Evolutionary conservation across 345 rosid species (phyloP).

Genomic region (Dovyalis caffra): DNA sequence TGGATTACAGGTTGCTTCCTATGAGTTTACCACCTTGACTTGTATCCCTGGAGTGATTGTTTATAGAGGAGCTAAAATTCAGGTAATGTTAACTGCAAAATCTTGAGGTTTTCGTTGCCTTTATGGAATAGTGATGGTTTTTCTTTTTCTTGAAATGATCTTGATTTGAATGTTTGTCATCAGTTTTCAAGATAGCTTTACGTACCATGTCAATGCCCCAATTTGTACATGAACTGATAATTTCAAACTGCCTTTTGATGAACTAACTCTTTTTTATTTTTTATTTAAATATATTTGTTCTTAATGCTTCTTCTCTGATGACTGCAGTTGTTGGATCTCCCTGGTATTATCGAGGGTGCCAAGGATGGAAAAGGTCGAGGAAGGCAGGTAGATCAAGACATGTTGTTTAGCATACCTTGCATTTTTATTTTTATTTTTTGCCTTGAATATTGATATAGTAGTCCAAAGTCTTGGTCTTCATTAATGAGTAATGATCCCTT

Average conservation of each 20-base stretch:
- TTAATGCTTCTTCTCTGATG: not conserved
- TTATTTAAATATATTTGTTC: not conserved
- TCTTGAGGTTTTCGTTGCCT: not conserved
- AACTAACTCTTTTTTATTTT: not conserved
- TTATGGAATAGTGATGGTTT: not conserved
- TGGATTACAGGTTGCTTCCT: conserved; percentile 82
- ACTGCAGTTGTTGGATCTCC: conserved; percentile 87
- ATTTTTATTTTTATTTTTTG: not conserved
- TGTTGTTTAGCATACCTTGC: not conserved
- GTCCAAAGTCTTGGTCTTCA: not conserved
- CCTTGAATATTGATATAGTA: not conserved
- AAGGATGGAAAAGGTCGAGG: conserved; percentile 99
- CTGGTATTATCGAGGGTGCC: conserved; percentile 99
- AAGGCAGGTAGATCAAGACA: conserved; percentile 57
- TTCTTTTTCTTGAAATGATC: not conserved
- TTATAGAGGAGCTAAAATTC: conserved; percentile 97
- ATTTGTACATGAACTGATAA: not conserved
- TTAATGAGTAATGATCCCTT: not conserved
- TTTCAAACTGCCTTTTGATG: not conserved
- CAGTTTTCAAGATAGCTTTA: not conserved
- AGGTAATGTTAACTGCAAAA: conserved; percentile 41
- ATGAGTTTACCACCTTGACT: conserved; percentile 95
- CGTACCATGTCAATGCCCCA: not conserved
- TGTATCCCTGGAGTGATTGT: conserved; percentile 93
- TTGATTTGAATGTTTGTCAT: not conserved